Percentiles rank a stretch among this genome's conserved stretches.
Conservation (phyloP, 2,329 filamentous ascomycete genomes). For the Pseudodiploospora longispora region DNA sequence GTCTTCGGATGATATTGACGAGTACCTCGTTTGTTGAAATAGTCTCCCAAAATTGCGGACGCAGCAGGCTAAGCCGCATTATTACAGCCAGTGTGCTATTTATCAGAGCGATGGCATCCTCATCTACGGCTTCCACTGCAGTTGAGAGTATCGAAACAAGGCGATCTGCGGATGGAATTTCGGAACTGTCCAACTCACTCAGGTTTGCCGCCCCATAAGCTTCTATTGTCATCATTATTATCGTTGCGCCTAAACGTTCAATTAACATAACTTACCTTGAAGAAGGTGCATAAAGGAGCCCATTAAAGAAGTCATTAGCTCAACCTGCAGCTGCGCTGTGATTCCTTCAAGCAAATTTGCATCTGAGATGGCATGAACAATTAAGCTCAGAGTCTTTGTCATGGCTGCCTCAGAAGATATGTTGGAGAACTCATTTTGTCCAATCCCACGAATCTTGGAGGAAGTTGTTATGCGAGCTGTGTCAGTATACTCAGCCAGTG, state of each 20-base stretch:
- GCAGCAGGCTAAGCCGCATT: slow-evolving; percentile 19
- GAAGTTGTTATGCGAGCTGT: slow-evolving; percentile 24
- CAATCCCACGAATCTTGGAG: background rate
- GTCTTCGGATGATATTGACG: slow-evolving; percentile 12
- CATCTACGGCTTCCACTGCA: slow-evolving; percentile 14
- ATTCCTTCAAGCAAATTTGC: slow-evolving; percentile 39
- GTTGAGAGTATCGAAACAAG: slow-evolving; percentile 18
- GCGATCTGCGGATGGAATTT: slow-evolving; percentile 8
- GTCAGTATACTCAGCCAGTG: slow-evolving; percentile 55
- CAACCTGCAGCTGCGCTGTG: slow-evolving; percentile 16
- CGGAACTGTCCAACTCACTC: background rate
- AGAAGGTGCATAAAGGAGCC: slow-evolving; percentile 20
- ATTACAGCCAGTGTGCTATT: slow-evolving; percentile 19
- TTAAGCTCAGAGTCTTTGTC: slow-evolving; percentile 40
- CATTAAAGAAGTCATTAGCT: slow-evolving; percentile 20
- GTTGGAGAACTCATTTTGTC: background rate
- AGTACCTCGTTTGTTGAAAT: slow-evolving; percentile 16
- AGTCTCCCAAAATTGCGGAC: slow-evolving; percentile 21
- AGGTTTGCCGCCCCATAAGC: background rate
- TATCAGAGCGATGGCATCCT: slow-evolving; percentile 18
- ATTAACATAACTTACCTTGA: slow-evolving; percentile 14
- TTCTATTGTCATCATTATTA: background rate
- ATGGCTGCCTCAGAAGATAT: slow-evolving; percentile 9
- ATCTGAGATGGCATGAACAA: slow-evolving; percentile 54
- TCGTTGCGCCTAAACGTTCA: no score